A percentile compares a stretch with the other conserved stretches of the same genome.
phyloP scores from a whole-genome alignment of 768 basidiomycete species.

The Boletellus sp. region DNA sequence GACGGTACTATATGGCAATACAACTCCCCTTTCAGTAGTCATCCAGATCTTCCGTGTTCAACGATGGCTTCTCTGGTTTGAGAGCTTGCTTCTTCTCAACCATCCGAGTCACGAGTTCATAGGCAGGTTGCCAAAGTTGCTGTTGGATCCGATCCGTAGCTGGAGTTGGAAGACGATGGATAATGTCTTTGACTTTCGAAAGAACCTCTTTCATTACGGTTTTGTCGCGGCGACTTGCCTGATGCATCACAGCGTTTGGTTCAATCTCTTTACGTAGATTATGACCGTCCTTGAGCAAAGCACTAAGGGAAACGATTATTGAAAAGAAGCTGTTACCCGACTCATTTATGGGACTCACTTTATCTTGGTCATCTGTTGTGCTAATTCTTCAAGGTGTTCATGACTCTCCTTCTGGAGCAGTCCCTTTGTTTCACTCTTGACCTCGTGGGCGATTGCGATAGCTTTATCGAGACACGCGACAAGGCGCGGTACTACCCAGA shows the following conservation, averaged over 20 bases:
- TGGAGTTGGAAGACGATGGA: constrained; percentile 22
- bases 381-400: constrained; percentile 35
- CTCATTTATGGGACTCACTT: constrained; percentile 26
- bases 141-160: constrained; percentile 18
- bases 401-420: constrained; percentile 27
- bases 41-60: constrained; percentile 26
- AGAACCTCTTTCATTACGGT: constrained; percentile 26
- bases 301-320: constrained; percentile 14
- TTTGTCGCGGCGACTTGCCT: constrained; percentile 13
- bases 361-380: constrained; percentile 26
- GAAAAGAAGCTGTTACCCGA: not conserved
- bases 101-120: constrained; percentile 37
- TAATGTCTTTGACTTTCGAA: constrained; percentile 25
- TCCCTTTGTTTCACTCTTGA: constrained; percentile 34
- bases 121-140: constrained; percentile 29
- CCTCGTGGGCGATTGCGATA: constrained; percentile 21
- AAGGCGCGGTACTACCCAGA: constrained; percentile 38
- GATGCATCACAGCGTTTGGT: constrained; percentile 31
- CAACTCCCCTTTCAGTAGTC: not conserved
- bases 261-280: constrained; percentile 31
- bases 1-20: too few species aligned
- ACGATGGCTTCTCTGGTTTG: constrained; percentile 16
- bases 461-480: constrained; percentile 40
- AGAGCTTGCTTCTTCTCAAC: constrained; percentile 4
- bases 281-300: constrained; percentile 23